phyloP scores from a whole-genome alignment of 164 flowering plant species.

The Sextonia rubra region DNA sequence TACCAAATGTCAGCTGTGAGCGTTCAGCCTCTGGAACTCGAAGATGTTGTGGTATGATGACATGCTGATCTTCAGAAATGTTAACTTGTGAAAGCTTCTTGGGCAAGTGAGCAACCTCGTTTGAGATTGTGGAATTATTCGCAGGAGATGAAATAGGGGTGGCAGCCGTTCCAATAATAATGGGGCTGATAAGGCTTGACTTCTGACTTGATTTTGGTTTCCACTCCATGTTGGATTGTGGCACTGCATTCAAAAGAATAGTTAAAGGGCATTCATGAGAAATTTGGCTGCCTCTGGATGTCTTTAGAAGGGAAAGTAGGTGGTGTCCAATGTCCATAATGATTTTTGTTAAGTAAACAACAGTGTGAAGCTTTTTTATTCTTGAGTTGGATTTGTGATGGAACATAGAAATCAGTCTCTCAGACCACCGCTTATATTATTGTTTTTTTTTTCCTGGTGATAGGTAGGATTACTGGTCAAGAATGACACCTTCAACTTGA shows the following conservation, averaged over 20 bases:
- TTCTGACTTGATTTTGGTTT: conserved; percentile 82
- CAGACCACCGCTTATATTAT: too few relatives aligned
- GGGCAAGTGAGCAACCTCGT: conserved; percentile 38
- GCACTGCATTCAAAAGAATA: conserved; percentile 32
- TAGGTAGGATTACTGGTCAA: too few relatives aligned
- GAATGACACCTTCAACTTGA: too few relatives aligned
- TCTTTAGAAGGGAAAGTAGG: background rate
- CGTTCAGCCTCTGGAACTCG: conserved; percentile 82
- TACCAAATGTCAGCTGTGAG: conserved; percentile 72
- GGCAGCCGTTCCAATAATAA: conserved; percentile 46
- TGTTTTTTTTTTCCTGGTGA: too few relatives aligned
- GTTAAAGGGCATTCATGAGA: too few relatives aligned
- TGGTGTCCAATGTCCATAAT: too few relatives aligned
- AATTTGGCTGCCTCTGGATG: too few relatives aligned
- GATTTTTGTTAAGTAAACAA: too few relatives aligned
- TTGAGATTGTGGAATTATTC: conserved; percentile 33
- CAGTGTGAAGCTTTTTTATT: too few relatives aligned
- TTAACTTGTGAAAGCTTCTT: conserved; percentile 48
- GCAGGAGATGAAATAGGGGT: conserved; percentile 38
- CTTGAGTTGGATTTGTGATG: too few relatives aligned
- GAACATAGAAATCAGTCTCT: too few relatives aligned
- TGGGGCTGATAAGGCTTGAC: conserved; percentile 34
- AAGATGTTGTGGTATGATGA: conserved; percentile 82
- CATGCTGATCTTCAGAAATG: conserved; percentile 60
- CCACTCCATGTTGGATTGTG: conserved; percentile 76